Evolutionary conservation across 129 eudicot genomes (phyloP).

Genomic region (Flaveria linearis): DNA sequence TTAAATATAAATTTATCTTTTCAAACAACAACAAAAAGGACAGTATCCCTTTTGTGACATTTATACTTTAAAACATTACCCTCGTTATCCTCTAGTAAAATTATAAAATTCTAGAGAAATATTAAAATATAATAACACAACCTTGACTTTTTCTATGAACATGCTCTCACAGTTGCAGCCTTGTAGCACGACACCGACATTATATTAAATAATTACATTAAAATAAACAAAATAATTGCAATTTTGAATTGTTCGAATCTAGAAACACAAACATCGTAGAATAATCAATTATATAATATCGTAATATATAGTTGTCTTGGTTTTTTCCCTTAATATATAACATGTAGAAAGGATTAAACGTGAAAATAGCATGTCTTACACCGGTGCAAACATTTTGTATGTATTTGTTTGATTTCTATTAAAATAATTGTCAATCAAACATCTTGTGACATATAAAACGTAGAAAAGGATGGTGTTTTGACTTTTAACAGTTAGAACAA

Average conservation of each 20-base stretch:
- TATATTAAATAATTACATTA: background rate
- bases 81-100: too few species aligned
- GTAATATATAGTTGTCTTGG: background rate
- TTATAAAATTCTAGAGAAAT: too few species aligned
- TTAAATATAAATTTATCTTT: too few species aligned
- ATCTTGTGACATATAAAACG: too few species aligned
- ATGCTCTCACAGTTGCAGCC: background rate
- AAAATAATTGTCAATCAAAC: background rate
- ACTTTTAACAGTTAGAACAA: too few species aligned
- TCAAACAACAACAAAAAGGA: too few species aligned
- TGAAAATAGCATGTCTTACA: background rate
- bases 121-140: background rate
- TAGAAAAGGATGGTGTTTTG: too few species aligned
- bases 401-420: background rate
- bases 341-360: background rate
- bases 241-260: background rate
- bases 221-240: background rate
- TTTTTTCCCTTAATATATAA: background rate
- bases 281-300: background rate
- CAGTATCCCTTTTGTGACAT: too few species aligned
- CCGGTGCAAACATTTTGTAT: background rate
- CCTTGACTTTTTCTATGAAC: background rate
- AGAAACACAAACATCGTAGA: background rate
- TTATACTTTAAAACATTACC: too few species aligned
- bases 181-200: background rate